Base-by-base conservation (phyloP, 305 asterid genomes). In the Fraxinus greggii region DNA sequence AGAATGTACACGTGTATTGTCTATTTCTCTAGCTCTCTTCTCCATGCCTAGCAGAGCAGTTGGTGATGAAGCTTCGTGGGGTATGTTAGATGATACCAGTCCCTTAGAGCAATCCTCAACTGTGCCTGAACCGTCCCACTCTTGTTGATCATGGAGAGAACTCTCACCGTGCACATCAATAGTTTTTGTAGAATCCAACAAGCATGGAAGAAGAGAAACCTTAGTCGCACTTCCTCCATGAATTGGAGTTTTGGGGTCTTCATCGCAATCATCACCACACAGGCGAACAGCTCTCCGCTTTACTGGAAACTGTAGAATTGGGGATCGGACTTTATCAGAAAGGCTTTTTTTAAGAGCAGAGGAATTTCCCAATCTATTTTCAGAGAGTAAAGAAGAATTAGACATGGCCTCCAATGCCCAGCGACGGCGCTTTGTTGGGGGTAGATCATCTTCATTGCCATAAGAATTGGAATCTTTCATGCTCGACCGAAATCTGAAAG, bases 271-370 rank as follows among this genome's bases (percentile, higher is more conserved):
- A 56, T 90, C 94, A 70, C 87, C 96, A 83, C 84, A 91, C 24
- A 89, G 79, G 86, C 97, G 97, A 79, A 95, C 97, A 81, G 98
- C 93, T 88, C 97, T 90, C 70, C 99, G 90, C 90, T 92, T 93
- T 31, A 84, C 69, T 28, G 93, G 90, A 83, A 86, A 83, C 82
- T 83, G 90, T 86, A 76, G 33, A 75, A 48, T 86, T 42, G 91
- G 86, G 36, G 92, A 86, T 79, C 78, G 88, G 54, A 76, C 85
- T 83, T 85, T 88, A 84, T 78, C 88, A 33, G 84, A 76, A 78
- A 79, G 76, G 51, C 85, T 88, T 78, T 45, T 88, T 80, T 86
- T 91, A 35, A 73, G 85, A 17, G 85, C 80, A 83, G 84, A 84
- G 56, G 90, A 86, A 86, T 77, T 81, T 82, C 83, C 90, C 17